Percentiles rank a stretch among this genome's conserved stretches.
These are phyloP conservation scores for Xylariaceae sp. DNA, from an alignment of 2,329 filamentous ascomycete genomes.

Conservation along the genomic window DNA sequence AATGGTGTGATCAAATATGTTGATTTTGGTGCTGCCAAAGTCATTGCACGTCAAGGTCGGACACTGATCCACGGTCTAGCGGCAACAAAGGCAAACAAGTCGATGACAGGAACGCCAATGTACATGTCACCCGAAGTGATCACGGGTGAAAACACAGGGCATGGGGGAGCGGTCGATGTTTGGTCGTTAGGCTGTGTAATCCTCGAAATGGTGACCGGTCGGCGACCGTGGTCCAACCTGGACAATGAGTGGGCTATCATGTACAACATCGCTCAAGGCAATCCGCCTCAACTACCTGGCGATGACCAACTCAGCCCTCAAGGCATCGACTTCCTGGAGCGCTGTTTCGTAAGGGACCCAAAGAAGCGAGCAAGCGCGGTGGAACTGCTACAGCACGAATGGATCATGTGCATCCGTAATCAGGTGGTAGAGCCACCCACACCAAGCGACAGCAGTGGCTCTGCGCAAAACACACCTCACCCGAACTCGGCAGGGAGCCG, in stretches of 20 bases:
- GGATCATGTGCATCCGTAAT: constrained; percentile 67
- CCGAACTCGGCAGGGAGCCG: constrained; percentile 24
- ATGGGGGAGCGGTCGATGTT: constrained; percentile 84
- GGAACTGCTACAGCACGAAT: constrained; percentile 90
- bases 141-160: constrained; percentile 76
- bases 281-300: constrained; percentile 79
- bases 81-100: constrained; percentile 68
- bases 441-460: constrained; percentile 52
- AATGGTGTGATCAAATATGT: constrained; percentile 99
- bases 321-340: constrained; percentile 83
- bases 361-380: constrained; percentile 73
- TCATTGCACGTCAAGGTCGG: constrained; percentile 89
- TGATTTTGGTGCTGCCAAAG: constrained; percentile 95
- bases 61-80: constrained; percentile 68
- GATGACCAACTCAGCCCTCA: constrained; percentile 76
- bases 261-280: constrained; percentile 99
- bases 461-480: constrained; percentile 33
- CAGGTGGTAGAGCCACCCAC: constrained; percentile 62
- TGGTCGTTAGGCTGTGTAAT: constrained; percentile 98
- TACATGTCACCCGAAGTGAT: constrained; percentile 99
- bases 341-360: constrained; percentile 84
- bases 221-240: constrained; percentile 88
- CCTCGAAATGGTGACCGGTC: constrained; percentile 93
- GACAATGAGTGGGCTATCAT: constrained; percentile 99
- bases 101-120: constrained; percentile 98